Base-by-base conservation (phyloP, 2,329 filamentous ascomycete species). In the Calonectria pauciramosa region DNA sequence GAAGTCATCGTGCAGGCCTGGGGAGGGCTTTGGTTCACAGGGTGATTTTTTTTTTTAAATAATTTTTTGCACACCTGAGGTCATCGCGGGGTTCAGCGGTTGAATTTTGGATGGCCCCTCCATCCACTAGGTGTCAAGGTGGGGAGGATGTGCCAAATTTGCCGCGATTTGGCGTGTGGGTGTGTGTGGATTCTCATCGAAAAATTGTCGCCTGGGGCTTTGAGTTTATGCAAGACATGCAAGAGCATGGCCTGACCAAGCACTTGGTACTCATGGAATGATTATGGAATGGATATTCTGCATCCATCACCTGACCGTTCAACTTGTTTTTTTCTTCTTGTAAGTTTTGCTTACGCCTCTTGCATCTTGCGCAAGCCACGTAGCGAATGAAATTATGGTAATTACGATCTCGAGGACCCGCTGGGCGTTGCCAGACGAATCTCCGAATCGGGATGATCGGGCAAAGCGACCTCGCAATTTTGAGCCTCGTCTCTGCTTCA, bases 1-100 rank as follows among this genome's bases (percentile, higher is more conserved):
- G 84, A 81, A 16, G 87, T 81, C 89, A 91, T 91, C 65, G 63
- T 76, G 77, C 38, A 56, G 68, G 38, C 34, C 23, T 34, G 36
- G 7, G 59, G 20, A 56, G 59, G 60, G 71, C 20, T 30, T 68
- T 68, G 47, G 54, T 52, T 70, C 68, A 30, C 49, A 47, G 26
- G 51, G 44, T 67, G 47, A 67, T 32, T 52, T 69, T 74, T 68
- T 71, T 72, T 64, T 72, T 68, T 71, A 65, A 52, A n/a, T n/a
- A n/a, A n/a, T n/a, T 36, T 68, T 68, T 73, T 69, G 59, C 63
- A 79, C 70, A 71, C 73, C 76, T 80, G 67, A 73, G 60, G 68
- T 73, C 71, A 76, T 80, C 75, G 72, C 71, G 79, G 78, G 78
- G 76, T 76, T 78, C 67, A 60, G 63, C 44, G 59, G 66, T 73